Conservation (phyloP, 192 early-diverging fungal species). For the Gaertneriomyces sp. region DNA sequence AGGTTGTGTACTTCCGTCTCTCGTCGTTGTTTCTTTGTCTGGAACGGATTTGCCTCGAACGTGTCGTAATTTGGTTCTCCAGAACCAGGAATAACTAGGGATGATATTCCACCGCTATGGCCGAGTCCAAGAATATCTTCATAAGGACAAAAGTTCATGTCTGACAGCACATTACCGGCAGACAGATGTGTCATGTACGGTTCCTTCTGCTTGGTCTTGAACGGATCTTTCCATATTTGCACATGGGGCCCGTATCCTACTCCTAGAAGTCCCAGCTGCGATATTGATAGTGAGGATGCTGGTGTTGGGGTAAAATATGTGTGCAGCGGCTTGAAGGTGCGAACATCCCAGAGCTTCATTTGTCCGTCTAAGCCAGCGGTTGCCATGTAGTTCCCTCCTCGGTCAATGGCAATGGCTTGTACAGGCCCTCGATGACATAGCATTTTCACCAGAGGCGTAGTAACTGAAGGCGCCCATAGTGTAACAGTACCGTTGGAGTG, state of each 20-base stretch:
- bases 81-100: slow-evolving; percentile 81
- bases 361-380: slow-evolving; percentile 87
- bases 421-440: slow-evolving; percentile 87
- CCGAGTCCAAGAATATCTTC: slow-evolving; percentile 91
- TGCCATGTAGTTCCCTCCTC: slow-evolving; percentile 74
- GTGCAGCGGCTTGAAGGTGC: slow-evolving; percentile 74
- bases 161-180: slow-evolving; percentile 47
- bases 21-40: slow-evolving; percentile 83
- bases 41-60: slow-evolving; percentile 85
- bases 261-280: slow-evolving; percentile 77
- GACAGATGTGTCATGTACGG: slow-evolving; percentile 87
- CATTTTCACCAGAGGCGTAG: slow-evolving; percentile 87
- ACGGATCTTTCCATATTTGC: slow-evolving; percentile 84
- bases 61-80: slow-evolving; percentile 98
- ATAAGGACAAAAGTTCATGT: slow-evolving; percentile 82
- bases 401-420: slow-evolving; percentile 77
- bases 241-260: slow-evolving; percentile 75
- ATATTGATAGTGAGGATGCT: slow-evolving; percentile 76
- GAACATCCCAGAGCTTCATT: slow-evolving; percentile 91
- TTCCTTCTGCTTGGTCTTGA: slow-evolving; percentile 65
- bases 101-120: slow-evolving; percentile 72
- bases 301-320: slow-evolving; percentile 76
- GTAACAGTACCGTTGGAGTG: slow-evolving; percentile 84
- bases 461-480: slow-evolving; percentile 84
- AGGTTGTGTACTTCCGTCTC: slow-evolving; percentile 83